A percentile compares a stretch with the other conserved stretches of the same genome.
These are phyloP conservation scores for Pichia sp. DNA, from an alignment of 1,139 yeast genomes.

Conservation along the genomic window DNA sequence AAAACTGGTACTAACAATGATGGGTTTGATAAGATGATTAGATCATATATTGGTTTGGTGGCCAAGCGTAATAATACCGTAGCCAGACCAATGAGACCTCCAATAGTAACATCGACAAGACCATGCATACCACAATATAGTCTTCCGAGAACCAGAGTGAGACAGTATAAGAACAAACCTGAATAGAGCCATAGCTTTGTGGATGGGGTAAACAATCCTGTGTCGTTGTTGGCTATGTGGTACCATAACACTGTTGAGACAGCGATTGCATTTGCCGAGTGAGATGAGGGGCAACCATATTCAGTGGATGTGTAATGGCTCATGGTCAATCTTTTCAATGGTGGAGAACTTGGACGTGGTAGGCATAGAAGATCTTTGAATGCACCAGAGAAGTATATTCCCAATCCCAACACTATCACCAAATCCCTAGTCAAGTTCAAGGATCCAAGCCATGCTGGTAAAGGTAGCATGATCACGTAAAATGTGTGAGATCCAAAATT, in stretches of 20 bases:
- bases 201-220: conserved; percentile 32
- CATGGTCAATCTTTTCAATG: conserved; percentile 83
- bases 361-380: conserved; percentile 81
- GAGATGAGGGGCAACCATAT: conserved; percentile 93
- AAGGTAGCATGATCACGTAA: conserved; percentile 81
- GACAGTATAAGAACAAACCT: conserved; percentile 41
- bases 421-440: conserved; percentile 56
- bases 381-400: conserved; percentile 73
- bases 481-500: conserved; percentile 90
- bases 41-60: conserved; percentile 36
- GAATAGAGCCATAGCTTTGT: conserved; percentile 2
- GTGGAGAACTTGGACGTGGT: conserved; percentile 92
- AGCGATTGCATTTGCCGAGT: conserved; percentile 87
- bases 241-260: conserved; percentile 48
- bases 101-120: conserved; percentile 63
- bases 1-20: conserved; percentile 32
- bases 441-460: conserved; percentile 80
- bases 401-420: conserved; percentile 72
- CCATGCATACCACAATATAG: conserved; percentile 99
- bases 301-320: conserved; percentile 84
- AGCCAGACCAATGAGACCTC: conserved; percentile 53
- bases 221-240: conserved; percentile 21
- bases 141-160: conserved; percentile 70
- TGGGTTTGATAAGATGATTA: conserved; percentile 23
- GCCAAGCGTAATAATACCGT: conserved; percentile 37